Base-by-base conservation (phyloP, 2,329 filamentous ascomycete species). In the Pleomassaria siparia region DNA sequence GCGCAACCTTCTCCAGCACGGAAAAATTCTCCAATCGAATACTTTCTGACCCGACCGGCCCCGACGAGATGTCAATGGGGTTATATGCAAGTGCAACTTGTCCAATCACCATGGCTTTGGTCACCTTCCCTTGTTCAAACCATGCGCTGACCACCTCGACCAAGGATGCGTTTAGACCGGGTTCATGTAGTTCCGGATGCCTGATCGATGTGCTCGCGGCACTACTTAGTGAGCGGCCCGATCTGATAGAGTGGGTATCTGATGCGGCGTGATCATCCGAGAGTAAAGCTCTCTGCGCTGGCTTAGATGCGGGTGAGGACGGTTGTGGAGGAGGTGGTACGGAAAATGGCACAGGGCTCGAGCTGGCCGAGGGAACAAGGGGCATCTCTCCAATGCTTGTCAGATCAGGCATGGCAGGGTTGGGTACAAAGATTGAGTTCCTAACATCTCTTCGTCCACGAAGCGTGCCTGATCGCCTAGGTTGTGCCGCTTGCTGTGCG, bases 81-180 rank as follows among this genome's bases (percentile, higher is more conserved):
- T 94, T 94, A 69, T 91, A 91, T 18, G 86, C 84, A 55, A 99
- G 82, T 3, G 92, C 94, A 57, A 99, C 84, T 73, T 99, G 92
- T 48, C 94, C 94, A 36, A 86, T 84, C 18, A 96, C 83, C 49
- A 86, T 87, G 12, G 86, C 84, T 40, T 83, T 85, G 54, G 83
- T 88, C 10, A 91, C 73, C 11, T 76, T 77, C 8, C 89, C 88
- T 26, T 86, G 81, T 47, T 91, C 86, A 65, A 96, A 95, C 44
- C 83, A 84, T 12, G 88, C 89, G 51, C 85, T 94, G n/a, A 97
- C 84, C 0, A 88, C 94, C 70, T 99, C 94, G 42, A 97, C 87
- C 46, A 97, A 81, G 12, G 92, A 97, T 3, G 88, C 85, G 68
- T 90, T 94, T 5, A 99, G 77, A 2, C 94, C 92, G 1, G 88